These are phyloP conservation scores for Aspergillus brunneoviolaceus DNA, from an alignment of 2,329 filamentous ascomycete species.

Conservation along the genomic window DNA sequence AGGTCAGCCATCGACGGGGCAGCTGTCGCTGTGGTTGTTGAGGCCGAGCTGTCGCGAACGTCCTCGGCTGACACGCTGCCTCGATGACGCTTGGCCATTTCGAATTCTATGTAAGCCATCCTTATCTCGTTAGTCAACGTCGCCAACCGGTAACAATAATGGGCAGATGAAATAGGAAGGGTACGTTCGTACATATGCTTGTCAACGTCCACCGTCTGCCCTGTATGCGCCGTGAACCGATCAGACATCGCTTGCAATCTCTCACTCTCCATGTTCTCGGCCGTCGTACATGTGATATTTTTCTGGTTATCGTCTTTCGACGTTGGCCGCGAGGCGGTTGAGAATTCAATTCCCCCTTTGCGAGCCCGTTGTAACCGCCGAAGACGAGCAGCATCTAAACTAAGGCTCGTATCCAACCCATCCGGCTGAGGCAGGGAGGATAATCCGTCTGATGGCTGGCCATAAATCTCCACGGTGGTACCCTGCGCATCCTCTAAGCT, in stretches of 20 bases:
- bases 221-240: conserved; percentile 60
- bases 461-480: conserved; percentile 11
- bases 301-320: conserved; percentile 17
- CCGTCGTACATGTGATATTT: conserved; percentile 20
- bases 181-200: conserved; percentile 61
- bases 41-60: conserved; percentile 7
- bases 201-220: conserved; percentile 58
- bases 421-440: conserved; percentile 16
- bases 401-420: conserved; percentile 17
- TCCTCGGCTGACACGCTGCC: conserved; percentile 22
- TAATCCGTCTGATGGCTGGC: conserved; percentile 7
- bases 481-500: conserved; percentile 12
- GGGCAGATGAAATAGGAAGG: not conserved
- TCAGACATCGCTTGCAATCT: conserved; percentile 45
- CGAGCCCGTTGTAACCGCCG: conserved; percentile 40
- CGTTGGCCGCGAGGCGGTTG: conserved; percentile 30
- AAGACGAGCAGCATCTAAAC: conserved; percentile 38
- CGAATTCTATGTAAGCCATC: conserved; percentile 66
- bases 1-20: conserved; percentile 24
- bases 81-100: conserved; percentile 57
- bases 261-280: conserved; percentile 36
- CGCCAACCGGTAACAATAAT: conserved; percentile 6
- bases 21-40: conserved; percentile 12
- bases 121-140: conserved; percentile 60
- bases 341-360: conserved; percentile 50